Conservation (phyloP, 148 eudicot species). For the Rhododendron henanense region DNA sequence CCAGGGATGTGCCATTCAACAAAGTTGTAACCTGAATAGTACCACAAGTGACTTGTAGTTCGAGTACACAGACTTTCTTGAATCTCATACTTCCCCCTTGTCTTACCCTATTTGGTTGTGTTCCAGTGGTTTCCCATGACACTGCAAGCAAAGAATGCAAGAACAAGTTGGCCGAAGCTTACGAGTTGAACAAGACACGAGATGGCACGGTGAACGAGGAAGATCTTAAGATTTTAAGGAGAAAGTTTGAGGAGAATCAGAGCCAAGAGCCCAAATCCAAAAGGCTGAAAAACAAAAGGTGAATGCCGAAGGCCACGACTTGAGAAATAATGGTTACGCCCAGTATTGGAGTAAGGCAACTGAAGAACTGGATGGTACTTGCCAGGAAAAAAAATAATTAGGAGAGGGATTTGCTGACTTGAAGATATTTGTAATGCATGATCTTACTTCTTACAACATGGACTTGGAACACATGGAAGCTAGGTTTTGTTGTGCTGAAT, state of each 20-base stretch:
- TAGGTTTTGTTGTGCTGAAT: not conserved
- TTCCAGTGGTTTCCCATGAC: constrained; percentile 68
- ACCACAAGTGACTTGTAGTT: not conserved
- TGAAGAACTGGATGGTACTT: not conserved
- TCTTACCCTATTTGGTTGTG: not conserved
- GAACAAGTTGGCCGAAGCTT: constrained; percentile 69
- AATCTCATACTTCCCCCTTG: not conserved
- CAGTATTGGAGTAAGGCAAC: not conserved
- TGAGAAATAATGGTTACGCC: not conserved
- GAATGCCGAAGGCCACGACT: constrained; percentile 14
- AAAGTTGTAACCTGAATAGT: not conserved
- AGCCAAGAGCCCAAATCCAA: constrained; percentile 33
- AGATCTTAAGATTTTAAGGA: constrained; percentile 47
- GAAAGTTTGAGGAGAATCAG: constrained; percentile 51
- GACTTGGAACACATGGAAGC: not conserved
- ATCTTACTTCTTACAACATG: not conserved
- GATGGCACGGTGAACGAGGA: constrained; percentile 58
- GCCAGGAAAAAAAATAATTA: not conserved
- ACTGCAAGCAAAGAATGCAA: constrained; percentile 86
- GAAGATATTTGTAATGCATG: not conserved
- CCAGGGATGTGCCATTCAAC: not conserved
- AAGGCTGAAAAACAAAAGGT: constrained; percentile 42
- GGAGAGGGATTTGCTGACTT: not conserved
- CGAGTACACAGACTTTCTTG: not conserved
- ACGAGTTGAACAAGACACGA: constrained; percentile 58